Percentiles rank a stretch among this genome's conserved stretches.
phyloP scores from a whole-genome alignment of 768 basidiomycete species.

The Postia placenta region DNA sequence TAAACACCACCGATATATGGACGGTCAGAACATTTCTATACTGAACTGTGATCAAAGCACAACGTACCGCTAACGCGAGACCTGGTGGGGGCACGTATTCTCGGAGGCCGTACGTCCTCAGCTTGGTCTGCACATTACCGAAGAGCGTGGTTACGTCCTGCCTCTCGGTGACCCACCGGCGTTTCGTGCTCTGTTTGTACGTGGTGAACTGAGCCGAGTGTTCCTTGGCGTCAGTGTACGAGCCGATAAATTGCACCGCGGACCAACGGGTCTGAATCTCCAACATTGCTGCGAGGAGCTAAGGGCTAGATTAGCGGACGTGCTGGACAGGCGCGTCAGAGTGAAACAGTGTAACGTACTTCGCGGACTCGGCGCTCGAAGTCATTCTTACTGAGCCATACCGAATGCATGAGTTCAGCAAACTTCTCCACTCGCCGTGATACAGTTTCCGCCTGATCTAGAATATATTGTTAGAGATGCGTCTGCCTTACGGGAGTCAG shows the following conservation, averaged over 20 bases:
- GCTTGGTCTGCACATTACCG: slow-evolving; percentile 89
- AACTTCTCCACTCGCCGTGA: slow-evolving; percentile 93
- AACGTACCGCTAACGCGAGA: slow-evolving; percentile 49
- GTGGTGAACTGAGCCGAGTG: slow-evolving; percentile 65
- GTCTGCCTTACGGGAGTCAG: no score
- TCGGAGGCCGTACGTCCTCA: slow-evolving; percentile 82
- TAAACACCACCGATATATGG: not conserved
- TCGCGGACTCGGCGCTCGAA: slow-evolving; percentile 82
- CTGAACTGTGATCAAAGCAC: not conserved
- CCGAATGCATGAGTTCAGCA: slow-evolving; percentile 89
- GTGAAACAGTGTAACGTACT: slow-evolving; percentile 33
- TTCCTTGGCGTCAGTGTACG: slow-evolving; percentile 76
- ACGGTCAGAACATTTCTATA: no score
- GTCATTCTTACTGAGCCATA: slow-evolving; percentile 84
- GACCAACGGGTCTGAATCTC: slow-evolving; percentile 69
- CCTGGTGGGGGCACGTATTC: slow-evolving; percentile 79
- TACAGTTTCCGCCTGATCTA: slow-evolving; percentile 94
- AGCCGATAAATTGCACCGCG: slow-evolving; percentile 57
- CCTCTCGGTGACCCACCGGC: slow-evolving; percentile 84
- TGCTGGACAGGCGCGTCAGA: not conserved
- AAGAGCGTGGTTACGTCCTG: slow-evolving; percentile 85
- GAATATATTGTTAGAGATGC: no score
- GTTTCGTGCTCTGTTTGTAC: slow-evolving; percentile 84
- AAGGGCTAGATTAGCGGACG: not conserved
- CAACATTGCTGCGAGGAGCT: slow-evolving; percentile 65